Evolutionary conservation across 2,329 filamentous ascomycete genomes (phyloP), one percentile per base, ranked within the genome.

Genomic region (Elsinoe necatrix): DNA sequence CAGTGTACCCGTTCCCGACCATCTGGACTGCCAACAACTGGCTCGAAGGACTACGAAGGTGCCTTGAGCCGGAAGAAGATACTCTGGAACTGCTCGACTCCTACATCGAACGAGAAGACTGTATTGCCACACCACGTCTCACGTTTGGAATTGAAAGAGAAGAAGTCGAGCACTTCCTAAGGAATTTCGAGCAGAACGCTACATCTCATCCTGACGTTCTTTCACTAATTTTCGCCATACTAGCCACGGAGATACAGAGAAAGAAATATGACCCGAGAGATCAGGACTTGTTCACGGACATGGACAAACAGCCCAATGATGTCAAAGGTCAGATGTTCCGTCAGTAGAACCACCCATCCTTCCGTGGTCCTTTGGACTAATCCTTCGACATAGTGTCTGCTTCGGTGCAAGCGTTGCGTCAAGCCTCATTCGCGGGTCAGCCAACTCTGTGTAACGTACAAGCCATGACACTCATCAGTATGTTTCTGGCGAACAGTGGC

Each of bases 331-430:
- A 14, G 16, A 48, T 42, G 35, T 43, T 37, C 14, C 12, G 41
- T 45, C 11, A 14, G 41, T 23, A n/a, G n/a, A n/a, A n/a, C 11
- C 11, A 45, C n/a, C 20, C 34, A n/a, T n/a, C 34, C 34, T 4
- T 12, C 5, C 3, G 5, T 14, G 14, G 12, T 37, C 14, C 9
- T 3, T 37, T 11, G 14, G 5, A n/a, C 34, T 37, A n/a, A 37
- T 12, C 5, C 34, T 37, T 14, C 9, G 14, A 6, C 14, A 4
- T 14, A 77, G 75, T 77, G 43, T 73, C 75, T 18, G 75, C 75
- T 21, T 69, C 74, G 5, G 77, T 77, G 73, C 75, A 78, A 63
- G 73, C 74, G n/a, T 65, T 78, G 16, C 72, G 75, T 4, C 64
- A 75, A 50, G 70, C 72, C 8, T 75, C 75, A 0, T 78, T 75